These are phyloP conservation scores for Cerioporus squamosus DNA, from an alignment of 1,284 basidiomycete species.

Conservation along the genomic window DNA sequence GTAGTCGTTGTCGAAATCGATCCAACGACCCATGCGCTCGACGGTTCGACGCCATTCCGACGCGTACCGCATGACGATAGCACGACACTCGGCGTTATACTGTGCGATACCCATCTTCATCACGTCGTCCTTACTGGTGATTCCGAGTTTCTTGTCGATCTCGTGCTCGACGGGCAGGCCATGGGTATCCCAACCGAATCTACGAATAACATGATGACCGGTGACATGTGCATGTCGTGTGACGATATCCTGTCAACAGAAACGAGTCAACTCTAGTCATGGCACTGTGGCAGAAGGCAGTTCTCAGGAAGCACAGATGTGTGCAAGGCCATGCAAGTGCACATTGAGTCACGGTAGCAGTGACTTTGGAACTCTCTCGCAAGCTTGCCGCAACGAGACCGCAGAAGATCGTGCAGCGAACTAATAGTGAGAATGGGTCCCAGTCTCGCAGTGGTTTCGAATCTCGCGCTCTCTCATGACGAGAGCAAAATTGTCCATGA, in stretches of 20 bases:
- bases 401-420: too few species aligned
- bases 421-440: too few species aligned
- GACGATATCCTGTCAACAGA: slow-evolving; percentile 80
- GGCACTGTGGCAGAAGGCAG: too few species aligned
- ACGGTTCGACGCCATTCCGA: slow-evolving; percentile 94
- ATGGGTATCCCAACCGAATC: slow-evolving; percentile 99
- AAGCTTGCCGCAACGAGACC: too few species aligned
- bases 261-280: background rate
- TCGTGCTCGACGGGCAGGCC: slow-evolving; percentile 99
- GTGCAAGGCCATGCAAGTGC: too few species aligned
- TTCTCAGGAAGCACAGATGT: too few species aligned
- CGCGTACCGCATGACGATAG: slow-evolving; percentile 98
- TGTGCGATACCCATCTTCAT: slow-evolving; percentile 95
- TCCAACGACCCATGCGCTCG: slow-evolving; percentile 99
- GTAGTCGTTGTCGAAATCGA: slow-evolving; percentile 99
- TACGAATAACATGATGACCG: slow-evolving; percentile 92
- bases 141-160: slow-evolving; percentile 97
- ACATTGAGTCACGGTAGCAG: background rate
- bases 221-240: slow-evolving; percentile 95
- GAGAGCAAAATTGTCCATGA: too few species aligned
- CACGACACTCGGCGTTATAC: slow-evolving; percentile 97
- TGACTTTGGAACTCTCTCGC: background rate
- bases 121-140: slow-evolving; percentile 94
- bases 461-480: too few species aligned
- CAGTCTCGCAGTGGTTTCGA: too few species aligned